Evolutionary conservation across 768 basidiomycete genomes (phyloP).

Genomic region (Cystobasidium onofrii): DNA sequence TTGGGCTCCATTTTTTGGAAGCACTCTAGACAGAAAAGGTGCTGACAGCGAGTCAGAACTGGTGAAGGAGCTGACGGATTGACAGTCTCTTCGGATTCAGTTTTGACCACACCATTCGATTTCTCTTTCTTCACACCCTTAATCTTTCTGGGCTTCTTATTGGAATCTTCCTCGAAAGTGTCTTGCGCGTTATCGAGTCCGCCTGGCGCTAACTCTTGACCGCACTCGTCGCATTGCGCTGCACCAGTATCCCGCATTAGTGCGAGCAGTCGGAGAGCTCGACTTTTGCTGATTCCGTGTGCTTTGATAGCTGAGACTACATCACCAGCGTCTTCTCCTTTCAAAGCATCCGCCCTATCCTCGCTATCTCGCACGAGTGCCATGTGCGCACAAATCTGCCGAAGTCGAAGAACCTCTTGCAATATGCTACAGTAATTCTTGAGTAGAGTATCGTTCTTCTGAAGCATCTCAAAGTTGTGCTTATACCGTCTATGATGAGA

Average conservation of each 20-base stretch:
- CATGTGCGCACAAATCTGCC: slow-evolving; percentile 96
- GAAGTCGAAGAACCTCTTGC: slow-evolving; percentile 87
- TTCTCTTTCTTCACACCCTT: slow-evolving; percentile 7
- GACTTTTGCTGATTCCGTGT: slow-evolving; percentile 64
- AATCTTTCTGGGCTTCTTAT: slow-evolving; percentile 11
- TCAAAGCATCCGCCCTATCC: slow-evolving; percentile 48
- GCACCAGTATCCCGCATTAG: slow-evolving; percentile 76
- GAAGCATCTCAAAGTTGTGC: slow-evolving; percentile 79
- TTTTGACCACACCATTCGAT: not conserved
- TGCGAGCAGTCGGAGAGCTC: slow-evolving; percentile 76
- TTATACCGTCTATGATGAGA: slow-evolving; percentile 81
- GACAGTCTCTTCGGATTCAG: slow-evolving; percentile 35
- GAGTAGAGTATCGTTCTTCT: slow-evolving; percentile 83
- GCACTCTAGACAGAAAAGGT: slow-evolving; percentile 80
- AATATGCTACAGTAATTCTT: slow-evolving; percentile 97
- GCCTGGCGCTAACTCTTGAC: slow-evolving; percentile 58
- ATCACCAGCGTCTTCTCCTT: slow-evolving; percentile 65
- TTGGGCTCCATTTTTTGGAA: slow-evolving; percentile 71
- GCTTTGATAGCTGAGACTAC: slow-evolving; percentile 63
- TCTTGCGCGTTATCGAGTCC: slow-evolving; percentile 32
- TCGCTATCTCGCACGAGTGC: slow-evolving; percentile 62
- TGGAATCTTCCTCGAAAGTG: slow-evolving; percentile 24
- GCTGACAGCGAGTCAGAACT: slow-evolving; percentile 83
- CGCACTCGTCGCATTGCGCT: slow-evolving; percentile 83
- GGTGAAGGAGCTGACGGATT: slow-evolving; percentile 44